Evolutionary conservation across 2,329 filamentous ascomycete species (phyloP).

Genomic region (Apiospora rasikravindrae): DNA sequence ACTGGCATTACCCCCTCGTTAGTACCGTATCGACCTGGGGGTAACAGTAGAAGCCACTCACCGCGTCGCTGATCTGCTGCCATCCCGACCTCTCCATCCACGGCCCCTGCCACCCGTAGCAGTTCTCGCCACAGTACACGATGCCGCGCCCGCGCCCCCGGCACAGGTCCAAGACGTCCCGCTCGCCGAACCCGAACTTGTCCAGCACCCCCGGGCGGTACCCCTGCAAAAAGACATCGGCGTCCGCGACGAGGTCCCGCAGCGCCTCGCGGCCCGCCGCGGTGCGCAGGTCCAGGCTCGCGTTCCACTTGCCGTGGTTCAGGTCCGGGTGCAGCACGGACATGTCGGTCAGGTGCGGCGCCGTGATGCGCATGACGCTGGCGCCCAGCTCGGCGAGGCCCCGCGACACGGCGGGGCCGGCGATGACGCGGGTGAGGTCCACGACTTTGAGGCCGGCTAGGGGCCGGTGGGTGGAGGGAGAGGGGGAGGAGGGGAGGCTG

Average conservation of each 20-base stretch:
- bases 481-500: slow-evolving; percentile 22
- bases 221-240: slow-evolving; percentile 56
- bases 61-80: slow-evolving; percentile 58
- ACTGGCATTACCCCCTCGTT: slow-evolving; percentile 27
- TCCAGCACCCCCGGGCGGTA: slow-evolving; percentile 55
- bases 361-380: slow-evolving; percentile 51
- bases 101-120: slow-evolving; percentile 57
- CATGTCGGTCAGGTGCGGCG: slow-evolving; percentile 46
- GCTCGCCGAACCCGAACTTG: slow-evolving; percentile 49
- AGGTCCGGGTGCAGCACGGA: slow-evolving; percentile 50
- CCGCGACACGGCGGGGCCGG: slow-evolving; percentile 49
- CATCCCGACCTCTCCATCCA: slow-evolving; percentile 53
- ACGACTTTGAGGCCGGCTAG: slow-evolving; percentile 54
- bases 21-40: neutral
- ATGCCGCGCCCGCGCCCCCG: slow-evolving; percentile 47
- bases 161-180: slow-evolving; percentile 47
- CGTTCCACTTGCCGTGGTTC: slow-evolving; percentile 56
- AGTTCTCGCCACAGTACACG: slow-evolving; percentile 57
- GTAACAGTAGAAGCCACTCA: slow-evolving; percentile 26
- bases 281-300: slow-evolving; percentile 48
- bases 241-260: slow-evolving; percentile 47
- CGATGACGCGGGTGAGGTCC: slow-evolving; percentile 54
- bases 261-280: slow-evolving; percentile 45
- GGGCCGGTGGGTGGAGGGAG: slow-evolving; percentile 42
- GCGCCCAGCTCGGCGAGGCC: slow-evolving; percentile 52